Evolutionary conservation across 768 basidiomycete genomes (phyloP), one percentile per base, ranked within the genome.

Genomic region (Lactarius evosmus): DNA sequence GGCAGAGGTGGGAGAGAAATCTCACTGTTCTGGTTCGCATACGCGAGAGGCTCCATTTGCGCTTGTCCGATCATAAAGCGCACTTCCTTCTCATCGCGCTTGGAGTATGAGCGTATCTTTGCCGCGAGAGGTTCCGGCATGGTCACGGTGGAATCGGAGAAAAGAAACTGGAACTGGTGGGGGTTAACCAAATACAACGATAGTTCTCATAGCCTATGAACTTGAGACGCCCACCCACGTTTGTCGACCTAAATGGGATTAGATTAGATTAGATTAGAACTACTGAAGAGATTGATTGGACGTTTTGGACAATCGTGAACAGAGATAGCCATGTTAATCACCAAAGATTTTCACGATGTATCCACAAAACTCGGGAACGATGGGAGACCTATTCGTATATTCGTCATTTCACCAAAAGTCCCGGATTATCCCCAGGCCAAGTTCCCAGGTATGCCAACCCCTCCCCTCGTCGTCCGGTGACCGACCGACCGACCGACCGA

Each of bases 401-500:
- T 88, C 72, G 79, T 97, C 34, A 88, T 95, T 62, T 83, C 91
- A 22, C 95, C 95, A 7, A 81, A 79, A 57, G 72, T 94, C 16
- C 86, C 89, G 12, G 83, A 87, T 54, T 94, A 96, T 72, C 95
- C 95, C 0, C 82, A 93, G 51, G 95, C 93, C 29, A 93, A 88
- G 75, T 96, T 95, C 73, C 94, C 93, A 72, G 93, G 92, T 86
- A 73, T 41, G 25, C 34, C 30, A 53, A 29, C 9, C 30, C 27
- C 30, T 3, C 27, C 27, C 19, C 27, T 32, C 27, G 29, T 7
- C n/a, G 12, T 32, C 8, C 7, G 8, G n/a, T 27, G 12, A 49
- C 12, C 2, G 16, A 40, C 38, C 16, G 46, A 49, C 22, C n/a
- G n/a, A n/a, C n/a, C n/a, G 12, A 49, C 12, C 2, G 16, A 40